Evolutionary conservation across 305 asterid genomes (phyloP), one percentile per base, ranked within the genome.

Genomic region (Petunia hybrid): DNA sequence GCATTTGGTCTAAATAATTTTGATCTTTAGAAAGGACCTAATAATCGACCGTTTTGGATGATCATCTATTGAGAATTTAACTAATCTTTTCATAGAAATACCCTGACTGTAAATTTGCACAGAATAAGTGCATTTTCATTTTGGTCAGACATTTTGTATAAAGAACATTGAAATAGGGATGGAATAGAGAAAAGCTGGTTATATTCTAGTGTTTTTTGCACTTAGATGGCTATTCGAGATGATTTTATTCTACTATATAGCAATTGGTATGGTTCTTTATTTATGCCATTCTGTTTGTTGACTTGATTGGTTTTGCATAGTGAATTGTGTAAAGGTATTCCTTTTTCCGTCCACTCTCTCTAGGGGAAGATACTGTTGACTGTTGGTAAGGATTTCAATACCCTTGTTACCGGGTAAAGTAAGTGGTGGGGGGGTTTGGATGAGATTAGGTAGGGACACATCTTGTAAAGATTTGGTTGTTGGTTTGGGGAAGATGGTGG

Each of bases 51-150:
- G 2, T 70, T 70, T 70, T 51, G 77, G 60, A 51, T 73, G 43
- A 73, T 63, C 63, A 73, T 73, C 63, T 14, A 48, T 36, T 73
- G 63, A 73, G 45, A 31, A 73, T 73, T 73, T 48, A 73, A 62
- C 14, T 2, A 48, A 51, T 73, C 46, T 63, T 73, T 51, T 73
- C 46, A 73, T 73, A 73, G 48, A 38, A 73, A 73, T 51, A 36
- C 78, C 46, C 46, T 51, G 78, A 73, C 78, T 73, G 36, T 73
- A 60, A 61, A 46, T 39, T 78, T 69, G 84, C 81, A 80, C 84
- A 64, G 55, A 62, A 75, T 69, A 31, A 75, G 86, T 77, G 80
- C 84, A 77, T 71, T 81, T 75, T 63, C 43, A 14, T 45, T 61
- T 40, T 35, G 51, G 69, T 66, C 67, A 64, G 38, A 16, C 55